Evolutionary conservation across 495 filamentous ascomycete genomes (phyloP), one percentile per base, ranked within the genome.

Genomic region (Penicillium antarcticum): DNA sequence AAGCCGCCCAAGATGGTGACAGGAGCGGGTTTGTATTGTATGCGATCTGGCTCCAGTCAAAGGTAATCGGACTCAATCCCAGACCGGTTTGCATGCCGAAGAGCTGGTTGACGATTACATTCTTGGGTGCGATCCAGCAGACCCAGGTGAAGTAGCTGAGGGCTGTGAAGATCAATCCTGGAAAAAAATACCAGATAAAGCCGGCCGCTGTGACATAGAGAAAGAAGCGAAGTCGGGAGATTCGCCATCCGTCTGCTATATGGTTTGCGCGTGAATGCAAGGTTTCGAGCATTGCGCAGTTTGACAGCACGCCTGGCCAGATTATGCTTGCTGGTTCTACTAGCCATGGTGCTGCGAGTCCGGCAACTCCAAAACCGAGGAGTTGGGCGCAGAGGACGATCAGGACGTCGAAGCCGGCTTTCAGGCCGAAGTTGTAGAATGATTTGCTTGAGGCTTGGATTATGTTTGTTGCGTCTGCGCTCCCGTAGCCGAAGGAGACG

Each of bases 131-230:
- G 58, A 92, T 89, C 89, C 90, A 95, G 17, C 88, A 92, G 41
- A 92, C 69, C 45, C 89, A 86, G 59, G 82, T 92, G 72, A 95
- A 95, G 58, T 92, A 92, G 62, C 86, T 89, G 48, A 94, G 74
- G 0, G 87, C 88, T 4, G 89, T 89, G 65, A 92, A 81, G 39
- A 94, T 72, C 7, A 95, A 72, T 0, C 88, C 90, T 1, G 89
- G 89, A 10, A 85, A 79, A 57, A 81, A 85, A 61, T 92, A 95
- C 72, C 90, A 95, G n/a, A 80, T 46, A 45, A 79, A 82, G 2
- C 73, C 69, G n/a, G 55, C 67, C 3, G 69, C 41, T 13, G 77
- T 80, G 19, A 84, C 58, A 12, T 78, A 58, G 17, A 71, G 65
- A 52, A 86, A 86, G 76, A 81, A 85, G 26, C 75, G 66, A 35